Conservation (phyloP, 148 eudicot species). For the Chenopodium suecicum region DNA sequence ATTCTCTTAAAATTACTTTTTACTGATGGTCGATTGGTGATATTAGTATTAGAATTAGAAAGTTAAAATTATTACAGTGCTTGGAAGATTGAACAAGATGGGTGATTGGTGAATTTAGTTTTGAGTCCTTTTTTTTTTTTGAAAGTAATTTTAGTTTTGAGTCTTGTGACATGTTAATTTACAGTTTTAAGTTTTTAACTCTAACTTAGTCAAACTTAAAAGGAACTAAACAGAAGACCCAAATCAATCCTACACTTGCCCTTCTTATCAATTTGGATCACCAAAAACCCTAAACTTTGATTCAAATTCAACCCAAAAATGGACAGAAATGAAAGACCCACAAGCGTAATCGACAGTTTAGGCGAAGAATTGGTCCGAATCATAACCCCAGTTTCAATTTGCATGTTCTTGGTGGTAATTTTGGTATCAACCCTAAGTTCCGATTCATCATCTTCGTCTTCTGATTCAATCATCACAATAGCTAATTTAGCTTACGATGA, state of each 20-base stretch:
- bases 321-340: slow-evolving; percentile 55
- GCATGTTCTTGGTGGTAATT: slow-evolving; percentile 80
- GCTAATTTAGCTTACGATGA: slow-evolving; percentile 78
- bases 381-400: slow-evolving; percentile 78
- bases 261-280: neutral
- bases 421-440: slow-evolving; percentile 51
- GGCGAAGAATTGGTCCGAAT: slow-evolving; percentile 93
- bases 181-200: neutral
- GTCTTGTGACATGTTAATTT: too few relatives aligned
- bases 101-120: too few relatives aligned
- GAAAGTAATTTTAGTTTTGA: too few relatives aligned
- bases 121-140: too few relatives aligned
- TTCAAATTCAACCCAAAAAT: slow-evolving; percentile 20
- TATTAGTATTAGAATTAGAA: too few relatives aligned
- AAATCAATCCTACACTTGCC: neutral
- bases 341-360: slow-evolving; percentile 59
- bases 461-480: slow-evolving; percentile 54
- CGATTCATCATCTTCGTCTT: slow-evolving; percentile 34
- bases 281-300: neutral
- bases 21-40: too few relatives aligned
- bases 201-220: neutral
- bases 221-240: neutral
- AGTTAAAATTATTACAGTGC: too few relatives aligned
- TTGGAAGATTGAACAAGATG: too few relatives aligned
- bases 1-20: too few relatives aligned